Percentiles rank a stretch among this genome's conserved stretches.
These are phyloP conservation scores for Sordaria brevicollis DNA, from an alignment of 495 filamentous ascomycete species.

Conservation along the genomic window DNA sequence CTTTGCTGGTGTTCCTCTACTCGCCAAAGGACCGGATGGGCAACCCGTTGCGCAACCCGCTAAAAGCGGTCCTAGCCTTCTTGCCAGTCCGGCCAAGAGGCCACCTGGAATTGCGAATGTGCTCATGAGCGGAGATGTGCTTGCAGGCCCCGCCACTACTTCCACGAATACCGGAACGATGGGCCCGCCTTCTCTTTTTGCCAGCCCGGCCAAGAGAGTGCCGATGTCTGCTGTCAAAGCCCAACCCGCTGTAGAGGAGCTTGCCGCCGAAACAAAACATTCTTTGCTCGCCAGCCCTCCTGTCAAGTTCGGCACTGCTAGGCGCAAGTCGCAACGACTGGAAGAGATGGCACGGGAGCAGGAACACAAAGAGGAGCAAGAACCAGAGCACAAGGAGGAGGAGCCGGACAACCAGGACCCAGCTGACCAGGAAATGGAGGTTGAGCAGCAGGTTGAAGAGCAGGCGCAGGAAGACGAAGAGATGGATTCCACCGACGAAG, in stretches of 20 bases:
- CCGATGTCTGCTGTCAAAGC: not conserved
- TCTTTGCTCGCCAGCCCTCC: slow-evolving; percentile 21
- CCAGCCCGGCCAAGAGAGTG: not conserved
- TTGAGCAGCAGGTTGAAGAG: not conserved
- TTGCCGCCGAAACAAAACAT: slow-evolving; percentile 13
- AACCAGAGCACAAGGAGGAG: not conserved
- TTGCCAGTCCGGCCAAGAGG: not conserved
- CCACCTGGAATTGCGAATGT: not conserved
- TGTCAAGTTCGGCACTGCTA: not conserved
- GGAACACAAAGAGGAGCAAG: not conserved
- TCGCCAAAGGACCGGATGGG: not conserved
- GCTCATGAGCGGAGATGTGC: not conserved
- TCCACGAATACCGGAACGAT: not conserved
- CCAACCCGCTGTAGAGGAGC: not conserved
- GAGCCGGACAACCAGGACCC: not conserved
- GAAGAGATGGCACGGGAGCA: not conserved
- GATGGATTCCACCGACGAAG: slow-evolving; percentile 3
- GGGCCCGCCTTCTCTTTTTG: not conserved
- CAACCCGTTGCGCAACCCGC: not conserved
- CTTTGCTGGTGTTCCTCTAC: not conserved
- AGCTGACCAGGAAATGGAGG: not conserved
- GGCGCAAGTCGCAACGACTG: not conserved
- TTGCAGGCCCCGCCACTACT: not conserved
- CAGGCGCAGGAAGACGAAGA: not conserved
- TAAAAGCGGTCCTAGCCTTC: not conserved